phyloP scores from a whole-genome alignment of 306 rosid genomes.

The Vigna radiata region DNA sequence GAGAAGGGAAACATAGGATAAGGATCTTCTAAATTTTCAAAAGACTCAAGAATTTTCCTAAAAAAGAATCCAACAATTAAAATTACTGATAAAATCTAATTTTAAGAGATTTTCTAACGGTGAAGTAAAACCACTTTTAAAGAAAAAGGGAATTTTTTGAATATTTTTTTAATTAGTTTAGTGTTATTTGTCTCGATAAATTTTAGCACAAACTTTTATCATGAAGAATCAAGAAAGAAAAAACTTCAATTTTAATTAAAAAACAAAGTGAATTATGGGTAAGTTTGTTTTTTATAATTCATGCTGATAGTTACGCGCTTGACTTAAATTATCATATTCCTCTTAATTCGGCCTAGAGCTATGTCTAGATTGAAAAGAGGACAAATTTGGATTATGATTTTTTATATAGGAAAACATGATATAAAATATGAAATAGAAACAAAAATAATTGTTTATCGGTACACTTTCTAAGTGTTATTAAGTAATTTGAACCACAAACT shows the following conservation, averaged over 20 bases:
- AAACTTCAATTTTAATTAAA: not conserved
- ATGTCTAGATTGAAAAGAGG: not conserved
- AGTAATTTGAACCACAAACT: too few relatives aligned
- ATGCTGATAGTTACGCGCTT: not conserved
- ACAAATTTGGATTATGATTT: not conserved
- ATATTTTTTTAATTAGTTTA: not conserved
- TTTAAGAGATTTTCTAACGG: not conserved
- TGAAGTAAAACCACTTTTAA: not conserved
- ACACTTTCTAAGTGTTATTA: too few relatives aligned
- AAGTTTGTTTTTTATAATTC: not conserved
- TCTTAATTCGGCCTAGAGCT: not conserved
- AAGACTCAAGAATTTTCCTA: not conserved
- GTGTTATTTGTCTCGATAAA: not conserved
- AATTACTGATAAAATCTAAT: not conserved
- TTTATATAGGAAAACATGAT: not conserved
- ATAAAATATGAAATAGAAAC: too few relatives aligned
- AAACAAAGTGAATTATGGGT: not conserved
- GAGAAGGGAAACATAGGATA: not conserved
- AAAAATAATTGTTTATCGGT: too few relatives aligned
- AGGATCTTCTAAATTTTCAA: slow-evolving; percentile 4
- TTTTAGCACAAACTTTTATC: not conserved
- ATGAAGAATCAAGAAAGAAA: not conserved
- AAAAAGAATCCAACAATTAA: not conserved
- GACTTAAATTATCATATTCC: not conserved
- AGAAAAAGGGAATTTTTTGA: not conserved